A percentile compares a stretch with the other conserved stretches of the same genome.
Evolutionary conservation across 1,284 basidiomycete genomes (phyloP).

Genomic region (Xanthoconium separans): DNA sequence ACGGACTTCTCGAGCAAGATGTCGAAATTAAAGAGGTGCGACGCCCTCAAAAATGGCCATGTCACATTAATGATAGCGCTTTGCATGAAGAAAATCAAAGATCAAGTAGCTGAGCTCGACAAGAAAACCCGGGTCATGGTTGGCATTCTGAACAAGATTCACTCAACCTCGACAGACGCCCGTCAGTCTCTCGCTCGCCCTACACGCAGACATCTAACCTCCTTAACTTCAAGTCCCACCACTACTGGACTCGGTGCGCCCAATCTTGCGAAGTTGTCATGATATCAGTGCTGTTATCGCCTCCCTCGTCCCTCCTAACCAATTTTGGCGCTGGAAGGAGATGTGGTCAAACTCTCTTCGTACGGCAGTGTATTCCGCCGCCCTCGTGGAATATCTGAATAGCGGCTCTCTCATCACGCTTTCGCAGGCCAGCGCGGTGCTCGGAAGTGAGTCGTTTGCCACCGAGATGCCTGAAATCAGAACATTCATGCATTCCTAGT

Average conservation of each 20-base stretch:
- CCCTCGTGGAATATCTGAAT: constrained; percentile 65
- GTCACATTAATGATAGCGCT: constrained; percentile 22
- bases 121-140: constrained; percentile 67
- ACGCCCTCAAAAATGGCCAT: constrained; percentile 5
- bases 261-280: constrained; percentile 53
- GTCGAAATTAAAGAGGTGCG: constrained; percentile 51
- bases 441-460: constrained; percentile 59
- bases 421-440: constrained; percentile 45
- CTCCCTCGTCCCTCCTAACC: constrained; percentile 59
- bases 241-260: constrained; percentile 57
- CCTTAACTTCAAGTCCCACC: constrained; percentile 46
- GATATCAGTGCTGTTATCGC: constrained; percentile 53
- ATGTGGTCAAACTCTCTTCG: constrained; percentile 71
- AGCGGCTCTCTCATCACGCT: constrained; percentile 61
- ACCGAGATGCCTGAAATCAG: neutral
- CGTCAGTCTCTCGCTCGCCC: constrained; percentile 48
- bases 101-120: constrained; percentile 69
- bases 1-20: constrained; percentile 52
- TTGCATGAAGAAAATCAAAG: constrained; percentile 61
- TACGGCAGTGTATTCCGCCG: constrained; percentile 63
- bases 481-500: constrained; percentile 43
- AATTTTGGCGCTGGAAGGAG: constrained; percentile 83
- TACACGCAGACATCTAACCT: constrained; percentile 10
- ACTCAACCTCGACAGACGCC: constrained; percentile 63
- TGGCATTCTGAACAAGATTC: constrained; percentile 70